Evolutionary conservation across 345 rosid species (phyloP).

Genomic region (Euphorbia lathyris): DNA sequence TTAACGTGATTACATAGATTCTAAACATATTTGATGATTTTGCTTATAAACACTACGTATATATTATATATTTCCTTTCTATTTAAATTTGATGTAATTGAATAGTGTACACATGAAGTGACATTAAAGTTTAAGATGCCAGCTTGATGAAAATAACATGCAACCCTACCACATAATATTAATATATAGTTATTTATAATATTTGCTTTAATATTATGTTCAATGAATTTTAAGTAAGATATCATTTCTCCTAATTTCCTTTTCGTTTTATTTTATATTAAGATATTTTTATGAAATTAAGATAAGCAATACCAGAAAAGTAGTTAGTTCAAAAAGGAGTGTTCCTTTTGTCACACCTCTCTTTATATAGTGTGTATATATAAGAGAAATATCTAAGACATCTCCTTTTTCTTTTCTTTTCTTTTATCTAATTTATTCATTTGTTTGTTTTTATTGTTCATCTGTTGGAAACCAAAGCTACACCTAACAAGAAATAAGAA

Average conservation of each 20-base stretch:
- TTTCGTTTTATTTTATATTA: background rate
- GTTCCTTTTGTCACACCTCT: slow-evolving; percentile 4
- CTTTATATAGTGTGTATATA: background rate
- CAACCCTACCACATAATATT: too few relatives aligned
- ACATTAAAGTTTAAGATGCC: background rate
- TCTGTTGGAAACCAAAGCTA: background rate
- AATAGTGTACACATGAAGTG: too few relatives aligned
- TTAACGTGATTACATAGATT: too few relatives aligned
- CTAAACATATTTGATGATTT: too few relatives aligned
- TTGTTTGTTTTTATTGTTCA: background rate
- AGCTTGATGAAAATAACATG: background rate
- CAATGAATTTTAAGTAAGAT: background rate
- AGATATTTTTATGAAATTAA: background rate
- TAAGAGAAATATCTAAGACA: background rate
- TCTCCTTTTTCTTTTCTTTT: background rate
- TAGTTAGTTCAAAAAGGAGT: background rate
- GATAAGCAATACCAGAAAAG: background rate
- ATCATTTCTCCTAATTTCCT: background rate
- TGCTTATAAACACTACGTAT: too few relatives aligned
- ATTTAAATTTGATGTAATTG: background rate
- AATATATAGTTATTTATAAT: too few relatives aligned
- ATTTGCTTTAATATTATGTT: background rate
- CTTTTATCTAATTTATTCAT: background rate
- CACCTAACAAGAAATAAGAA: background rate
- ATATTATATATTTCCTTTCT: background rate